These are phyloP conservation scores for Lablab purpureus DNA, from an alignment of 306 rosid species.

Conservation along the genomic window DNA sequence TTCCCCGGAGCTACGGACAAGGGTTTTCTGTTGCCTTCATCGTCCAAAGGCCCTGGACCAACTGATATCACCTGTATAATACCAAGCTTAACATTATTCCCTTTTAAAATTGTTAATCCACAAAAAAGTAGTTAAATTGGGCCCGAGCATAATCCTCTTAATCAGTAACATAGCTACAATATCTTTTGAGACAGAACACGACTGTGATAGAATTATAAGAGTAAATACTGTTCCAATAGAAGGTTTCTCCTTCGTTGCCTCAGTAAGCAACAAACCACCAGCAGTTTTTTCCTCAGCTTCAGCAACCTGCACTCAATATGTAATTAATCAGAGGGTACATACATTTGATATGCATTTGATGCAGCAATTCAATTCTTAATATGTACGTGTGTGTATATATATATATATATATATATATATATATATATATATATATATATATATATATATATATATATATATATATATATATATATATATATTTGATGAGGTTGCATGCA, in stretches of 20 bases:
- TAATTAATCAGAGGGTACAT: neutral
- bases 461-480: too few species aligned
- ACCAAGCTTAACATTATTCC: neutral
- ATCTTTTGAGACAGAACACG: neutral
- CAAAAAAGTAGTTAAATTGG: neutral
- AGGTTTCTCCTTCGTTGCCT: conserved; percentile 85
- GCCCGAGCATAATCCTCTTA: neutral
- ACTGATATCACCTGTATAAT: conserved; percentile 68
- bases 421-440: too few species aligned
- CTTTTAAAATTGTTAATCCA: neutral
- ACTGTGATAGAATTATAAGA: neutral
- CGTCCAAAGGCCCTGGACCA: conserved; percentile 76
- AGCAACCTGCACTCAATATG: conserved; percentile 59
- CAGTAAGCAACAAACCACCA: conserved; percentile 81
- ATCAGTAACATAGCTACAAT: neutral
- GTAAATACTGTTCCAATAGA: conserved; percentile 75
- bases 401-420: too few species aligned
- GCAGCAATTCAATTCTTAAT: neutral
- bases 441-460: too few species aligned
- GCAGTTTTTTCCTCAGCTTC: conserved; percentile 84
- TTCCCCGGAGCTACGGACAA: conserved; percentile 59
- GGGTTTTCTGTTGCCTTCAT: conserved; percentile 78
- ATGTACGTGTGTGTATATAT: too few species aligned
- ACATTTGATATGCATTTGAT: neutral
- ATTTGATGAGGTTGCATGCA: neutral